These are phyloP conservation scores for Phoma sp. DNA, from an alignment of 2,329 filamentous ascomycete species.

Conservation along the genomic window DNA sequence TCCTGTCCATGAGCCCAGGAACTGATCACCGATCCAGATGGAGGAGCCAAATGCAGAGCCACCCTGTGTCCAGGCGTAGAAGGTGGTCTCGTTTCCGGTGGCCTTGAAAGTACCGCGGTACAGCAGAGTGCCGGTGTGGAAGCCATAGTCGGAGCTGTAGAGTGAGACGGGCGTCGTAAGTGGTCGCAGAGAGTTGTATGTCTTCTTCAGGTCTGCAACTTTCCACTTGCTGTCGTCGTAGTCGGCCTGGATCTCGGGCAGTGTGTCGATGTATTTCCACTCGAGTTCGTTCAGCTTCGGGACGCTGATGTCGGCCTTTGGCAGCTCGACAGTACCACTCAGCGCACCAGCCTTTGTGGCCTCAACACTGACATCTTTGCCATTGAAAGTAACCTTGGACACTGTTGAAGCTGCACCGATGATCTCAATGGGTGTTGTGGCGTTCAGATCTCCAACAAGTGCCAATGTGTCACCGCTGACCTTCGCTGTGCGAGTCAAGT, in stretches of 20 bases:
- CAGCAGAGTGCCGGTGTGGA: conserved; percentile 70
- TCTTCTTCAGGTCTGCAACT: conserved; percentile 62
- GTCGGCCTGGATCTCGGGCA: conserved; percentile 68
- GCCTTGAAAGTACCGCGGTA: conserved; percentile 75
- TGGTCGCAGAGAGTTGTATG: conserved; percentile 64
- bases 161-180: conserved; percentile 69
- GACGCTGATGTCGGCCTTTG: conserved; percentile 58
- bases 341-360: conserved; percentile 56
- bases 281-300: conserved; percentile 64
- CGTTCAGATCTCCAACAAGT: conserved; percentile 74
- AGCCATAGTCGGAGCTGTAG: conserved; percentile 76
- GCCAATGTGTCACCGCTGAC: conserved; percentile 63
- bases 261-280: conserved; percentile 74
- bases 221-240: conserved; percentile 77
- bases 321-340: conserved; percentile 59
- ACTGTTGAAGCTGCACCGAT: conserved; percentile 64
- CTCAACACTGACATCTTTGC: conserved; percentile 50
- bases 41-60: conserved; percentile 71
- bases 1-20: conserved; percentile 70
- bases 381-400: conserved; percentile 68
- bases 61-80: conserved; percentile 68
- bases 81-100: conserved; percentile 62
- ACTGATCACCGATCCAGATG: conserved; percentile 68
- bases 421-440: conserved; percentile 71
- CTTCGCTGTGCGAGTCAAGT: conserved; percentile 67